Conservation (phyloP, 2,329 filamentous ascomycete species). For the Aspergillaceae sp. region DNA sequence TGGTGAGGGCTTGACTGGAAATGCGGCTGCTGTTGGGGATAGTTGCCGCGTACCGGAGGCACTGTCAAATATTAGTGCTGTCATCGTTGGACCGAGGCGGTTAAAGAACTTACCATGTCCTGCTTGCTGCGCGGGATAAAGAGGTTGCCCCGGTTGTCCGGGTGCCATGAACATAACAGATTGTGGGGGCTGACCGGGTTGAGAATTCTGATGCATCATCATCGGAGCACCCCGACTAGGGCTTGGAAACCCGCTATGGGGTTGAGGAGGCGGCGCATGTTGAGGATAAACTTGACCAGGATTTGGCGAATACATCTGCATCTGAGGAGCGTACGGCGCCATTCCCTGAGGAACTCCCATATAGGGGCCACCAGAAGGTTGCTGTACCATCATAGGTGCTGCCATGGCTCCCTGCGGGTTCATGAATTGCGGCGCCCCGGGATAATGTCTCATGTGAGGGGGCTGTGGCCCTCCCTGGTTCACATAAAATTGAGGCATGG, state of each 20-base stretch:
- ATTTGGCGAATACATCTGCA: constrained; percentile 74
- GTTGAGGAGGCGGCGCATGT: constrained; percentile 42
- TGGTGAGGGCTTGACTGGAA: constrained; percentile 60
- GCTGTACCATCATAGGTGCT: constrained; percentile 74
- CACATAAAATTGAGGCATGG: constrained; percentile 62
- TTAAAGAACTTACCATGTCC: constrained; percentile 52
- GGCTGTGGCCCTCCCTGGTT: constrained; percentile 62
- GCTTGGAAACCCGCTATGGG: constrained; percentile 74
- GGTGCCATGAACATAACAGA: constrained; percentile 68
- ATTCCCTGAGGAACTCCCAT: constrained; percentile 65
- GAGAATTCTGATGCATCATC: constrained; percentile 92
- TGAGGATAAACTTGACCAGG: constrained; percentile 60
- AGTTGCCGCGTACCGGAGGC: constrained; percentile 51
- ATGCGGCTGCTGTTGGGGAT: constrained; percentile 54
- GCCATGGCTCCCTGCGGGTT: constrained; percentile 64
- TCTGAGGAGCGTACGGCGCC: constrained; percentile 59
- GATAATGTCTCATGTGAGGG: constrained; percentile 61
- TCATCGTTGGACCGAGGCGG: constrained; percentile 3
- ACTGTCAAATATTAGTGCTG: constrained; percentile 43
- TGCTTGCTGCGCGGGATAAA: constrained; percentile 61
- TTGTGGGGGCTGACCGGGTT: constrained; percentile 68
- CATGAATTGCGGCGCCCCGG: constrained; percentile 64
- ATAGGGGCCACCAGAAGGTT: constrained; percentile 58
- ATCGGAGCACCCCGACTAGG: constrained; percentile 76
- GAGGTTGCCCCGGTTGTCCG: constrained; percentile 65